Evolutionary conservation across 2,329 filamentous ascomycete species (phyloP), one percentile per base, ranked within the genome.

Genomic region (Beauveria brongniartii): DNA sequence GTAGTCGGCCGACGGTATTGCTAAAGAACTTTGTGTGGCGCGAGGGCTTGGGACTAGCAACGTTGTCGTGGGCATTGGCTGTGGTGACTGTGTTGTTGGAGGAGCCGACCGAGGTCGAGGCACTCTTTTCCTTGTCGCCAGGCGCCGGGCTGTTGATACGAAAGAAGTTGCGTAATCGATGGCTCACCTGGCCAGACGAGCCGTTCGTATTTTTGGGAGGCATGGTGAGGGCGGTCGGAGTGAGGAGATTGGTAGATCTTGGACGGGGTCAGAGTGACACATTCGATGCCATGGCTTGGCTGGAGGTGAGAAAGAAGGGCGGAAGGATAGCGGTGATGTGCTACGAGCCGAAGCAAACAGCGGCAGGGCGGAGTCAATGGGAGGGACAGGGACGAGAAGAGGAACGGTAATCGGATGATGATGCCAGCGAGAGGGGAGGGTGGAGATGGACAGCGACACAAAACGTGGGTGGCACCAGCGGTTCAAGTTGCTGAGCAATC

Each of bases 1-100:
- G 87, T 72, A 93, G 91, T 68, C 93, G 89, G 71, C 89, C 89
- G 71, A 95, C 91, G 68, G 89, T 88, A 61, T 87, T 89, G 64
- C 88, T 91, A 69, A 96, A 90, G 78, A 96, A 96, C 69, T 91
- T 86, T 66, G 90, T 94, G 73, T 95, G 91, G 68, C 91, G 86
- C 72, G 92, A 89, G 59, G 84, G 82, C 73, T 89, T 91, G 26
- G 60, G 60, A 64, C 68, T 71, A 60, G 62, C 63, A 61, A 52
- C 54, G 54, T 65, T 64, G 59, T 63, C 64, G 57, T 59, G 51
- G 59, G 63, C 60, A n/a, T 26, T 26, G 41, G 20, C 51, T 37
- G 64, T 61, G 52, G 46, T 47, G 52, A 62, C 55, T 55, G 63
- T 55, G 62, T 30, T 56, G 58, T 50, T 53, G 59, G 50, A 50